phyloP scores from a whole-genome alignment of 2,329 filamentous ascomycete species.

The Talaromyces piceae region DNA sequence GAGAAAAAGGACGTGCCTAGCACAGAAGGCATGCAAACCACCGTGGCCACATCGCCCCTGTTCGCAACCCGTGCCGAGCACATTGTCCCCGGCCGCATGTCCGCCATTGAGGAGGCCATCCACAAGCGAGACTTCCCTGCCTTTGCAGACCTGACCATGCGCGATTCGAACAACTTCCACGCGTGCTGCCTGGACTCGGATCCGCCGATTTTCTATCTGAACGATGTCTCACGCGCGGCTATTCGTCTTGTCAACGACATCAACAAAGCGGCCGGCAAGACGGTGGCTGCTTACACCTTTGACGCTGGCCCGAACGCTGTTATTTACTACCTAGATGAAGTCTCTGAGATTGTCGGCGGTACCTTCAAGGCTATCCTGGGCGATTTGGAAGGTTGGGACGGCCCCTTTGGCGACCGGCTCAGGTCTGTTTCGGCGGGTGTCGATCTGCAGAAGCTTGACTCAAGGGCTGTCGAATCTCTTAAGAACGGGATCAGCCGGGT shows the following conservation, averaged over 20 bases:
- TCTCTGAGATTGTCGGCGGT: slow-evolving; percentile 65
- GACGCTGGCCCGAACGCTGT: slow-evolving; percentile 96
- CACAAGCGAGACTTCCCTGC: slow-evolving; percentile 68
- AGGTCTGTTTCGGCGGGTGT: slow-evolving; percentile 46
- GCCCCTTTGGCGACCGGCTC: slow-evolving; percentile 50
- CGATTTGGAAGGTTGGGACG: slow-evolving; percentile 47
- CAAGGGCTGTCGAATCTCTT: slow-evolving; percentile 53
- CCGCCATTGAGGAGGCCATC: slow-evolving; percentile 75
- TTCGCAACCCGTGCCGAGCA: slow-evolving; percentile 68
- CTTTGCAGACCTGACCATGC: slow-evolving; percentile 90
- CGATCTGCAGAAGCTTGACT: slow-evolving; percentile 54
- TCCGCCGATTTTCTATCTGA: slow-evolving; percentile 98
- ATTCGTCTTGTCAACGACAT: slow-evolving; percentile 84
- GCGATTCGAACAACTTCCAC: slow-evolving; percentile 95
- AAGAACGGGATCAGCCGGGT: slow-evolving; percentile 77
- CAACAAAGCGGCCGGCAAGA: slow-evolving; percentile 70
- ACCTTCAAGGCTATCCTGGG: slow-evolving; percentile 70
- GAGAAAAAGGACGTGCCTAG: slow-evolving; percentile 94
- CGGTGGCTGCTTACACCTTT: slow-evolving; percentile 89
- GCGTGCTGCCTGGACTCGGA: slow-evolving; percentile 90
- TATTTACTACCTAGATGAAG: slow-evolving; percentile 83
- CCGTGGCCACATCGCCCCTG: slow-evolving; percentile 81
- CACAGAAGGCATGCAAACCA: slow-evolving; percentile 94
- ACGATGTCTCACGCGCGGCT: slow-evolving; percentile 81
- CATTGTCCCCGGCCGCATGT: slow-evolving; percentile 79